phyloP scores from a whole-genome alignment of 176 grass and related monocot species.

The Thinopyrum elongatum region DNA sequence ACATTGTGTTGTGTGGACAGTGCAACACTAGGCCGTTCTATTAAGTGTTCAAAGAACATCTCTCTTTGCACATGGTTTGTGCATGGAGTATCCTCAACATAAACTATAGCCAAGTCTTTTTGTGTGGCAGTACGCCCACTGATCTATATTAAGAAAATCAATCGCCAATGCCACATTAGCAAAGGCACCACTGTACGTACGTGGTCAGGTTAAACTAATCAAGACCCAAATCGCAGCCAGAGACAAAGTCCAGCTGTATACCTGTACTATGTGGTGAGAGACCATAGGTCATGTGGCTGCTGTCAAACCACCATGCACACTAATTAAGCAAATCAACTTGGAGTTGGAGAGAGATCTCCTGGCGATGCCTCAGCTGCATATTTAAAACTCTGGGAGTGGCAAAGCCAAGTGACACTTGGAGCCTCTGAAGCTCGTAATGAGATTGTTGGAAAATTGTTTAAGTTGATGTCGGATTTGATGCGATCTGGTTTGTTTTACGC shows the following conservation, averaged over 20 bases:
- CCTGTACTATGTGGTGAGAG: conserved; percentile 20
- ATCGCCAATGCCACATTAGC: conserved; percentile 23
- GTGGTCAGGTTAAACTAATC: conserved; percentile 7
- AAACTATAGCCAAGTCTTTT: conserved; percentile 10
- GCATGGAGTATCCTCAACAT: conserved; percentile 24
- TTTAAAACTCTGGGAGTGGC: not conserved
- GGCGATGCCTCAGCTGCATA: conserved; percentile 37
- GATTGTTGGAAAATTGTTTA: conserved; percentile 17
- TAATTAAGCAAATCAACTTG: conserved; percentile 11
- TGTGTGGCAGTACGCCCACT: not conserved
- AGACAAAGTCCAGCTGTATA: not conserved
- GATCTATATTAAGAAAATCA: conserved; percentile 29
- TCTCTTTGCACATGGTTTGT: conserved; percentile 26
- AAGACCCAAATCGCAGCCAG: conserved; percentile 5
- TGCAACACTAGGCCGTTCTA: conserved; percentile 20
- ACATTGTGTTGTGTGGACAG: not conserved
- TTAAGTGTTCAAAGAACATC: conserved; percentile 11
- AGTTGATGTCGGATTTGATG: conserved; percentile 19
- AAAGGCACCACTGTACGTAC: not conserved
- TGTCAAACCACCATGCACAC: conserved; percentile 38
- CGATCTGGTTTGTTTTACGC: conserved; percentile 44
- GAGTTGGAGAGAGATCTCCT: conserved; percentile 30
- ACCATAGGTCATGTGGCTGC: conserved; percentile 32
- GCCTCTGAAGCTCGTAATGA: not conserved
- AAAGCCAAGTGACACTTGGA: conserved; percentile 29